Percentiles rank a stretch among this genome's conserved stretches.
These are phyloP conservation scores for Metschnikowia koreensis DNA, from an alignment of 805 yeast species.

Conservation along the genomic window DNA sequence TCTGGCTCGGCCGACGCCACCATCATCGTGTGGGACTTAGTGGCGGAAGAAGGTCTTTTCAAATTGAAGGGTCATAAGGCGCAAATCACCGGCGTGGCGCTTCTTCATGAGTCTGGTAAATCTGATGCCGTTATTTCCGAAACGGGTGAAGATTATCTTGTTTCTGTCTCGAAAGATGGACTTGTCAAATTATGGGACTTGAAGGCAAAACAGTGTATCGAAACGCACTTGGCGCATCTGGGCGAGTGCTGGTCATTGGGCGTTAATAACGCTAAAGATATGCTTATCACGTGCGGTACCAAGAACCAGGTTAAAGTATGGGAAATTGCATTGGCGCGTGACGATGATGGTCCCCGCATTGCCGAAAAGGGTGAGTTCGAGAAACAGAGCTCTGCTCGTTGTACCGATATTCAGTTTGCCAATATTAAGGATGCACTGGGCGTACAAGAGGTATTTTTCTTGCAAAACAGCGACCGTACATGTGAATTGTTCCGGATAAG, in stretches of 20 bases:
- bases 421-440: constrained; percentile 25
- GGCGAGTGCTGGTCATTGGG: constrained; percentile 92
- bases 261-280: constrained; percentile 36
- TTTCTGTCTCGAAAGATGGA: constrained; percentile 86
- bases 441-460: constrained; percentile 51
- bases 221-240: constrained; percentile 89
- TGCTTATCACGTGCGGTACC: constrained; percentile 70
- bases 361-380: constrained; percentile 63
- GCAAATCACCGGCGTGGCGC: constrained; percentile 73
- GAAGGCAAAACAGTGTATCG: constrained; percentile 83
- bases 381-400: constrained; percentile 74
- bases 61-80: constrained; percentile 88
- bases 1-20: constrained; percentile 87
- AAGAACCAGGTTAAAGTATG: constrained; percentile 84
- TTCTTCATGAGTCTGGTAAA: constrained; percentile 35
- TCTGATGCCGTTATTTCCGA: constrained; percentile 28
- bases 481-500: constrained; percentile 79
- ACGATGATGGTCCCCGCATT: constrained; percentile 46
- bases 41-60: constrained; percentile 85
- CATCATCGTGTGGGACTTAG: constrained; percentile 91
- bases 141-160: constrained; percentile 67
- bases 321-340: constrained; percentile 57
- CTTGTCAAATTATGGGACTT: constrained; percentile 91
- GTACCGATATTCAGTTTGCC: constrained; percentile 56
- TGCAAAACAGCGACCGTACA: constrained; percentile 79